Percentiles rank a stretch among this genome's conserved stretches.
phyloP scores from a whole-genome alignment of 108 stramenopile species.

The Chaetoceros muelleri region DNA sequence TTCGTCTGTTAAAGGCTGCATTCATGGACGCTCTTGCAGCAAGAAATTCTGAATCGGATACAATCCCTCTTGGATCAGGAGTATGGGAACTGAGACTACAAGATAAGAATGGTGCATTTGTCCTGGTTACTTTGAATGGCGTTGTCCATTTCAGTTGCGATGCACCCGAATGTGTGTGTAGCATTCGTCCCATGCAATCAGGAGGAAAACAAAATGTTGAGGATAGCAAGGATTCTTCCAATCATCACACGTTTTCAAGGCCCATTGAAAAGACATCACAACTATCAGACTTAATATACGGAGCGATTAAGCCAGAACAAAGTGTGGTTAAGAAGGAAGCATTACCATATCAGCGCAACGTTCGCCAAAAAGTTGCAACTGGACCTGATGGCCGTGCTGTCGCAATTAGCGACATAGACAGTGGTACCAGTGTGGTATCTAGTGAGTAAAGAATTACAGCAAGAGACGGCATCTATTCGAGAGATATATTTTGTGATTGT shows the following conservation, averaged over 20 bases:
- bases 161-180: slow-evolving; percentile 77
- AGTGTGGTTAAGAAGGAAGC: slow-evolving; percentile 1
- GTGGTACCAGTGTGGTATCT: background rate
- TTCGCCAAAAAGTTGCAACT: background rate
- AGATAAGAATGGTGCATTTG: slow-evolving; percentile 29
- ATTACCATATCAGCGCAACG: background rate
- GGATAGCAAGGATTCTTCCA: background rate
- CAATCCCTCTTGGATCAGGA: slow-evolving; percentile 52
- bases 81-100: slow-evolving; percentile 50
- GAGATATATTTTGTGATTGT: too few species aligned
- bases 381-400: background rate
- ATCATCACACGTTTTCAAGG: background rate
- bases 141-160: slow-evolving; percentile 74
- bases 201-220: background rate
- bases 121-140: slow-evolving; percentile 51
- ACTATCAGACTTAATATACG: background rate
- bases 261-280: background rate
- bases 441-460: background rate
- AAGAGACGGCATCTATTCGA: too few species aligned
- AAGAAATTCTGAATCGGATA: slow-evolving; percentile 39
- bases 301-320: slow-evolving; percentile 1
- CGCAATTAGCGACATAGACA: background rate
- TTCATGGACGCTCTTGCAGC: slow-evolving; percentile 83
- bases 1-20: slow-evolving; percentile 67
- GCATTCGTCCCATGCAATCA: slow-evolving; percentile 43